Evolutionary conservation across 78 protist species (phyloP).

Genomic region (Cavenderia fasciculata): DNA sequence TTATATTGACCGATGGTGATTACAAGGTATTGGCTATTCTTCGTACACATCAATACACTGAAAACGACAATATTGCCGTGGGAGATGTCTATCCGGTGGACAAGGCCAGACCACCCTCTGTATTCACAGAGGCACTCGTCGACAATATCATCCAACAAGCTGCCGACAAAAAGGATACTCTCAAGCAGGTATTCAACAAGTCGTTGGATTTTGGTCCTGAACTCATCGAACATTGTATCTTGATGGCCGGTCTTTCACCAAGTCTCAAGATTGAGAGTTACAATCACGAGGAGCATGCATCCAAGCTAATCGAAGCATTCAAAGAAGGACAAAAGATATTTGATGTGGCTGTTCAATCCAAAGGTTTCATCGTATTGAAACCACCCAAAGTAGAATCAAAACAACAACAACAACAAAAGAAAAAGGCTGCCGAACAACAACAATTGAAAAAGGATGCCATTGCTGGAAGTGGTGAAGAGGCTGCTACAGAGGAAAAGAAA

Average conservation of each 20-base stretch:
- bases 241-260: slow-evolving; percentile 48
- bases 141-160: slow-evolving; percentile 1
- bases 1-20: slow-evolving; percentile 77
- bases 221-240: slow-evolving; percentile 52
- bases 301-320: slow-evolving; percentile 1
- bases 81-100: slow-evolving; percentile 67
- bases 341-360: slow-evolving; percentile 10
- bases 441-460: no score
- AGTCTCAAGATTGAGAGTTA: slow-evolving; percentile 10
- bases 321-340: slow-evolving; percentile 43
- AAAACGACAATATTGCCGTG: slow-evolving; percentile 52
- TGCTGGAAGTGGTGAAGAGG: neutral
- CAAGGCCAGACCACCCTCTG: slow-evolving; percentile 31
- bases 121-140: slow-evolving; percentile 7
- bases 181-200: slow-evolving; percentile 65
- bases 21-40: slow-evolving; percentile 45
- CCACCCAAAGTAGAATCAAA: slow-evolving; percentile 17
- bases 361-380: slow-evolving; percentile 54
- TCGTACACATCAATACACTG: slow-evolving; percentile 74
- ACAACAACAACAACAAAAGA: slow-evolving; percentile 36
- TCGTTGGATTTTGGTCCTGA: slow-evolving; percentile 69
- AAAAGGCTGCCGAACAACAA: slow-evolving; percentile 7
- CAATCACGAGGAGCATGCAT: neutral
- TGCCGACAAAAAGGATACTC: slow-evolving; percentile 43
- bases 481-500: neutral